Base-by-base conservation (phyloP, 352 stramenopile species). In the Phytophthora pluvialis region DNA sequence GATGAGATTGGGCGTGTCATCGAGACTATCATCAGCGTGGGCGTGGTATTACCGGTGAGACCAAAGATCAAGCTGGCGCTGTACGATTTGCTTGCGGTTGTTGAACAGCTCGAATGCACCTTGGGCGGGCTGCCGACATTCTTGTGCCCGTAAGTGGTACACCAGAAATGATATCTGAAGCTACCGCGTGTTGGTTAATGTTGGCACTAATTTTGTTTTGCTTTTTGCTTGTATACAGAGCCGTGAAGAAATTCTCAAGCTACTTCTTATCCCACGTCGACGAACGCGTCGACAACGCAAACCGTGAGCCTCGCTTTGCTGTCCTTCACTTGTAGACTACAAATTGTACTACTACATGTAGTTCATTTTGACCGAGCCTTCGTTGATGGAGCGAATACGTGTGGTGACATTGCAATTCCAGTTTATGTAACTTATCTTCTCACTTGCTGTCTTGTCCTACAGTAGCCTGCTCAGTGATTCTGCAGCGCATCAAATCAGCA, bases 71-170 rank as follows among this genome's bases (percentile, higher is more conserved):
- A 64, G 21, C 15, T 46, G 15, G 60, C 68, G 3, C 60, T 80
- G 4, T 48, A 39, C 6, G 63, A 66, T 18, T 52, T 82, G 6
- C 36, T 67, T 21, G 29, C 53, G 9, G 32, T 49, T 16, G 47
- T 78, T 45, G 58, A 76, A 29, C 48, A 71, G 15, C 50, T 80
- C 3, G 51, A 73, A 18, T 21, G 49, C 2, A 46, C 66, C 5
- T 21, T 67, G 15, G 65, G 68, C 1, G 38, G 51, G 10, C 38
- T 76, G 3, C 67, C 73, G 6, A 32, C 25, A 15, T 54, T 60
- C n/a, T 38, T 80, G 33, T 52, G 39, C 15, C 52, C 61, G 72
- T 75, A 75, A 67, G 65, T 70, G 16, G 8, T 10, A 48, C 38
- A 42, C n/a, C 29, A 29, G 12, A 60, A 10, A 31, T 31, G 9